phyloP scores from a whole-genome alignment of 345 rosid species.

The Corchorus olitorius region DNA sequence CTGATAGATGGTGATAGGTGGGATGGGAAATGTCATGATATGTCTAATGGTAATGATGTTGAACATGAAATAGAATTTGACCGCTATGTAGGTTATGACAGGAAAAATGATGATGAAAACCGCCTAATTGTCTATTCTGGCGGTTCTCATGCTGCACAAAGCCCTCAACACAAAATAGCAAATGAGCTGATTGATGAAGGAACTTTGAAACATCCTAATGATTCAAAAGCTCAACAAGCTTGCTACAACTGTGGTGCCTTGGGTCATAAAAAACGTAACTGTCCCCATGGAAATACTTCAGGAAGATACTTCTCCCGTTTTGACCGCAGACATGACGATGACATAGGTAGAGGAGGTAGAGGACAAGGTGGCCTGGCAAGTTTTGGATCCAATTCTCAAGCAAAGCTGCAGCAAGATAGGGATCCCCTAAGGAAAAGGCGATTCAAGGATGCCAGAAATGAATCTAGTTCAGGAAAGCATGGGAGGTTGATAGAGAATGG shows the following conservation, averaged over 20 bases:
- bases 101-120: constrained; percentile 20
- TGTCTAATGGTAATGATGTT: constrained; percentile 25
- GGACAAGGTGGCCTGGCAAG: constrained; percentile 26
- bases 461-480: constrained; percentile 27
- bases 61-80: constrained; percentile 32
- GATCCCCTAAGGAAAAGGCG: constrained; percentile 18
- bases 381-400: constrained; percentile 29
- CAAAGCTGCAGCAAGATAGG: constrained; percentile 22
- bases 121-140: constrained; percentile 20
- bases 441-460: constrained; percentile 22
- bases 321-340: constrained; percentile 21
- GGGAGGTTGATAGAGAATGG: constrained; percentile 15
- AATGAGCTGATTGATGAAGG: constrained; percentile 16
- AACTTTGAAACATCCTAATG: constrained; percentile 20
- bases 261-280: constrained; percentile 44
- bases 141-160: constrained; percentile 25
- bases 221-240: constrained; percentile 22
- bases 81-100: constrained; percentile 26
- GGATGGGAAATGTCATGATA: constrained; percentile 33
- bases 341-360: constrained; percentile 22
- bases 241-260: constrained; percentile 41
- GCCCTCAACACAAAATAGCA: constrained; percentile 20
- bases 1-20: constrained; percentile 41
- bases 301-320: constrained; percentile 24
- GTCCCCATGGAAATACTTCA: constrained; percentile 28